Base-by-base conservation (phyloP, 495 filamentous ascomycete genomes). In the Aspergillus biplanus region DNA sequence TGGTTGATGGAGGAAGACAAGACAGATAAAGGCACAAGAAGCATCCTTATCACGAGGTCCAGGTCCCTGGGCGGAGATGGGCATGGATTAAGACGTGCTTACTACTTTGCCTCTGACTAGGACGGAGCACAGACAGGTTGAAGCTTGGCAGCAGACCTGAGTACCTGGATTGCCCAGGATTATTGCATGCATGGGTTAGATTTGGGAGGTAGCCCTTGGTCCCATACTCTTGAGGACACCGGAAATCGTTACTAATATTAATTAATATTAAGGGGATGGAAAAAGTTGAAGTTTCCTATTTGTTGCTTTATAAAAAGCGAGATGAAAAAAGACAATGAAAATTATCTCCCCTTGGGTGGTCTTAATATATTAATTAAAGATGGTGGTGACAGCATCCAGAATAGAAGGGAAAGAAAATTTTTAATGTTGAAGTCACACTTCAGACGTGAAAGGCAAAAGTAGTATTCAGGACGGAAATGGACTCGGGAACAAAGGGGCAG, bases 21-120 rank as follows among this genome's bases (percentile, higher is more conserved):
- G 37, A 39, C 13, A 39, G 37, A 7, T 39, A 15, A 12, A 15
- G 8, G 11, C 4, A 11, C 8, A 44, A 15, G 39, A 5, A 44
- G n/a, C 39, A 13, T 13, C 39, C 39, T 44, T 44, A 11, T 44
- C 39, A 44, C 39, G 39, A 44, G 39, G 39, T 6, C 5, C 39
- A 13, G 13, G 13, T 7, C 1, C 37, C 13, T 39, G 37, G 39
- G 39, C 39, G 11, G 11, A 44, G 21, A 44, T 15, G 39, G 39
- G 3, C 39, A 6, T 13, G 39, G 39, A 55, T 55, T 35, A 55
- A 50, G 35, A 27, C 21, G 59, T 63, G n/a, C n/a, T n/a, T n/a
- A n/a, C n/a, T n/a, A 49, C 32, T 59, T 50, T 59, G 65, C 58
- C 60, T 66, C 65, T 59, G 21, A 27, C 47, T 7, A 50, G 18